phyloP scores from a whole-genome alignment of 192 early-diverging fungal genomes.

The Chytriomyces sp. region DNA sequence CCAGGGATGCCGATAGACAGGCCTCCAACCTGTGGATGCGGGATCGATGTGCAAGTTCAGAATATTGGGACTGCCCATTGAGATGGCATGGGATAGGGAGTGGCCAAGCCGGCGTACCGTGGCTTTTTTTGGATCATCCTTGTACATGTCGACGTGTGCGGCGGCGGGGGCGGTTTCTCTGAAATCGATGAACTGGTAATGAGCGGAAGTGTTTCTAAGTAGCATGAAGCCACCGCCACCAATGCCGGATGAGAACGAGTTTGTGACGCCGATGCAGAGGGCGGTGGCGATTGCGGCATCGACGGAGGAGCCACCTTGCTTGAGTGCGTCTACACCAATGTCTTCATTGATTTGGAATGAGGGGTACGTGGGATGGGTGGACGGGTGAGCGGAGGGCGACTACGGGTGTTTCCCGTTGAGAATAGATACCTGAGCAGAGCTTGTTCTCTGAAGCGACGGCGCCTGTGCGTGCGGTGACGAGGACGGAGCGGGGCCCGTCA shows the following conservation, averaged over 20 bases:
- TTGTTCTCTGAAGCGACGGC: slow-evolving; percentile 46
- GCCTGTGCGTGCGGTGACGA: slow-evolving; percentile 23
- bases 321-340: slow-evolving; percentile 61
- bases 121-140: slow-evolving; percentile 67
- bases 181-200: slow-evolving; percentile 73
- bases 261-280: slow-evolving; percentile 78
- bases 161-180: slow-evolving; percentile 81
- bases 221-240: slow-evolving; percentile 96
- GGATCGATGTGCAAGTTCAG: too few relatives aligned
- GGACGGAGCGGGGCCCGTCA: background rate
- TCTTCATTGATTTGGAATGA: background rate
- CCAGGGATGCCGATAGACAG: slow-evolving; percentile 54
- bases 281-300: slow-evolving; percentile 87
- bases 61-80: too few relatives aligned
- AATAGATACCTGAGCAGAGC: slow-evolving; percentile 32
- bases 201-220: slow-evolving; percentile 60
- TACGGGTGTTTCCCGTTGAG: too few relatives aligned
- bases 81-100: slow-evolving; percentile 77
- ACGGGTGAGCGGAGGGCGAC: too few relatives aligned
- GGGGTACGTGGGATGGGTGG: background rate
- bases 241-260: slow-evolving; percentile 86
- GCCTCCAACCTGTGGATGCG: slow-evolving; percentile 16
- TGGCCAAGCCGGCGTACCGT: slow-evolving; percentile 72
- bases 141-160: slow-evolving; percentile 79
- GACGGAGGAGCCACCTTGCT: slow-evolving; percentile 84